Evolutionary conservation across 1,139 yeast genomes (phyloP).

Genomic region (Blastobotrys buckinghamii): DNA sequence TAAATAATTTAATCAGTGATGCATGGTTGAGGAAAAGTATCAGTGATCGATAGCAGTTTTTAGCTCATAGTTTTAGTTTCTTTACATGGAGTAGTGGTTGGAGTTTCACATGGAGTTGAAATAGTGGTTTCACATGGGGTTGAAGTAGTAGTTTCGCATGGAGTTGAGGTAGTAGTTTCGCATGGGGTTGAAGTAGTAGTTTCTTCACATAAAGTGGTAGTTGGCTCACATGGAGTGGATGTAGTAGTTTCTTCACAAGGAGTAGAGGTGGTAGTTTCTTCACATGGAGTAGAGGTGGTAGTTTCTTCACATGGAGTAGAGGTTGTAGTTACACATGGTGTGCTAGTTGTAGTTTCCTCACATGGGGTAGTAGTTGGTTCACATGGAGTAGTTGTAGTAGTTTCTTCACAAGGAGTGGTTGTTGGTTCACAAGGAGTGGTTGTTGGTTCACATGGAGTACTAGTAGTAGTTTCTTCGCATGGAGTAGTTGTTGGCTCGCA

Average conservation of each 20-base stretch:
- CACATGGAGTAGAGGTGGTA: constrained; percentile 4
- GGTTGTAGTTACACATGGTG: neutral
- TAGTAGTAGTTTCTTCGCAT: constrained; percentile 1
- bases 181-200: neutral
- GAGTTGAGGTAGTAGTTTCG: neutral
- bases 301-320: constrained; percentile 1
- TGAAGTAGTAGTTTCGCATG: neutral
- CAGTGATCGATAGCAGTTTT: neutral
- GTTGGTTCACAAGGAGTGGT: neutral
- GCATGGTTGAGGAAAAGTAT: neutral
- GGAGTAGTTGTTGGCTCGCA: neutral
- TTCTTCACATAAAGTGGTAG: neutral
- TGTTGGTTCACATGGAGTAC: constrained; percentile 1
- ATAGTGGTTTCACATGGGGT: constrained; percentile 1
- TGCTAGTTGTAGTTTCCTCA: neutral
- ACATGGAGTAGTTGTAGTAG: constrained; percentile 1
- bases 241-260: constrained; percentile 1
- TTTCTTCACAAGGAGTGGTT: neutral
- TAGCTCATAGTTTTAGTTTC: neutral
- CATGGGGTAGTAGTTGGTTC: neutral
- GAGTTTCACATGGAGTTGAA: neutral
- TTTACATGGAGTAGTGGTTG: constrained; percentile 3
- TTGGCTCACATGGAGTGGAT: neutral
- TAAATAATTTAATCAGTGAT: no score
- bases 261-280: neutral